Evolutionary conservation across 2,329 filamentous ascomycete species (phyloP), one percentile per base, ranked within the genome.

Genomic region (Blastomyces emzantsi): DNA sequence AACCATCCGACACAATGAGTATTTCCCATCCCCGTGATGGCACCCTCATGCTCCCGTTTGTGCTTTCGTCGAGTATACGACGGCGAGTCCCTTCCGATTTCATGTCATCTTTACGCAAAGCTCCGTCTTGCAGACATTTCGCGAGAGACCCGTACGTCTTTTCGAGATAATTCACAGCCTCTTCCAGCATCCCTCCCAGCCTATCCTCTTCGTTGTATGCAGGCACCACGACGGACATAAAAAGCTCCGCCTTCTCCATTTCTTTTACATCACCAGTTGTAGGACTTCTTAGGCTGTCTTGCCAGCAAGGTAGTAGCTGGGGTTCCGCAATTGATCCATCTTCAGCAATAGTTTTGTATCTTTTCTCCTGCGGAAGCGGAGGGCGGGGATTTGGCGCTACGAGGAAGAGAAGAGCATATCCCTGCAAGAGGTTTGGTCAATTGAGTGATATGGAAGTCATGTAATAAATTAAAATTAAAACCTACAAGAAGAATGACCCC

Each of bases 171-270:
- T 86, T 86, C 33, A 97, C 88, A 1, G 94, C 92, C 76, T 99
- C 94, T 72, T 95, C 87, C 15, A 99, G 82, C 78, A 96, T 96
- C 13, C 87, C 88, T 15, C 86, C 82, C 57, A 99, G 82, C 39
- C 94, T 87, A 64, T 89, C 83, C 73, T 93, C 88, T 73, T 99
- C 94, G 69, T 99, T 99, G 82, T 92, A 99, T 11, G 94, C 94
- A 0, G 94, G 94, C 54, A 99, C 88, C 0, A 99, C 91, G 8
- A 97, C 87, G 62, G 90, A 94, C 80, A 99, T 86, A 73, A 89
- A 89, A n/a, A 97, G 77, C 66, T 92, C 87, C 17, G 92, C 84
- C 1, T 87, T 82, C 67, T 92, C 88, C 62, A 95, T 88, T 55
- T 77, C 77, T 72, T 66, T 77, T 70, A 70, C 70, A 65, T 55